Percentiles rank a stretch among this genome's conserved stretches.
phyloP scores from a whole-genome alignment of 2,329 filamentous ascomycete species.

The Neofusicoccum laricinum region DNA sequence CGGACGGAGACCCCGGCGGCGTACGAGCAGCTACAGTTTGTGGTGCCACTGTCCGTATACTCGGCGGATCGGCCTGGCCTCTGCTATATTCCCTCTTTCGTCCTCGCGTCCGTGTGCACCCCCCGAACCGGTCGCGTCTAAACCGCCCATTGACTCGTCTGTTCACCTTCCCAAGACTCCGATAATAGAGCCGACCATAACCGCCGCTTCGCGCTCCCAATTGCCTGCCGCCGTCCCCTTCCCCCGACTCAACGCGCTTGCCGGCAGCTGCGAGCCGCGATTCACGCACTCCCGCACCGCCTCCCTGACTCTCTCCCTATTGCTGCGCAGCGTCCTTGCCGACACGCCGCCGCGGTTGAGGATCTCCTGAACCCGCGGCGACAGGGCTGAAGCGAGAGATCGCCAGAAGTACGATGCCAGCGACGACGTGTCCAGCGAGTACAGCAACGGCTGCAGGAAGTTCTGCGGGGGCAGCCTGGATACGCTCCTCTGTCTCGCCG shows the following conservation, averaged over 20 bases:
- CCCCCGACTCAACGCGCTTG: constrained; percentile 45
- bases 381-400: constrained; percentile 74
- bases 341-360: constrained; percentile 78
- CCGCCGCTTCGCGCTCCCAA: constrained; percentile 90
- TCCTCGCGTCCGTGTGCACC: background rate
- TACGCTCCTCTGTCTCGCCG: constrained; percentile 32
- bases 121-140: background rate
- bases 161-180: constrained; percentile 43
- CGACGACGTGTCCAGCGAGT: constrained; percentile 80
- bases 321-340: constrained; percentile 74
- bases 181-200: constrained; percentile 86
- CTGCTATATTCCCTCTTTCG: constrained; percentile 3
- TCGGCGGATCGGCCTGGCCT: background rate
- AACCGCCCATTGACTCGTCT: background rate
- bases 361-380: constrained; percentile 78
- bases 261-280: constrained; percentile 68
- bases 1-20: background rate
- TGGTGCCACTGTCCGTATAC: too few relatives aligned
- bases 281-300: constrained; percentile 81
- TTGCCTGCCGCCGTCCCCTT: constrained; percentile 49
- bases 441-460: constrained; percentile 70
- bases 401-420: constrained; percentile 93
- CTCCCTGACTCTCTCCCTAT: constrained; percentile 70
- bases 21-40: too few relatives aligned
- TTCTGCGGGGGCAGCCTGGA: constrained; percentile 41